Base-by-base conservation (phyloP, 2,329 filamentous ascomycete genomes). In the Coniochaeta sp. region DNA sequence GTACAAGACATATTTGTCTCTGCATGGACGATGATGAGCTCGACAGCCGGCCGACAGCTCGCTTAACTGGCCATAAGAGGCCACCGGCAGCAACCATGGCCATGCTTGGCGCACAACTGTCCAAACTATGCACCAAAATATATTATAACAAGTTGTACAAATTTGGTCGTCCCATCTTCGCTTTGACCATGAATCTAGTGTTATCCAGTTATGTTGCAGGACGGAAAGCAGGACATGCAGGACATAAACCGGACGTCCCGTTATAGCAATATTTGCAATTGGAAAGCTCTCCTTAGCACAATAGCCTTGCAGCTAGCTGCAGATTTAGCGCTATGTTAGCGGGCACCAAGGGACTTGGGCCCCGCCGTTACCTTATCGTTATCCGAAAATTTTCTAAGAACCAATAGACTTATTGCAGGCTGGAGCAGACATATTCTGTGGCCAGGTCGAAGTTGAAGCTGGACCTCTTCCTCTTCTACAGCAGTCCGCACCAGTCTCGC, bases 381-480 rank as follows among this genome's bases (percentile, higher is more conserved):
- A 56, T 56, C 54, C 19, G 30, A 56, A 56, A 56, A 56, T 56
- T 56, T 56, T 56, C 54, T 24, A 22, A 22, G 54, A 24, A 56
- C 34, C 54, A 56, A 56, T 52, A 24, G 47, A 52, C 24, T 30
- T 47, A 19, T 52, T 30, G 54, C 30, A 36, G 30, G 9, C 30
- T 56, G 54, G 30, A 22, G 54, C 30, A 55, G 52, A 55, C 14
- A 34, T 56, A 34, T 56, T 38, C 30, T 34, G 19, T 32, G 16
- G 28, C 2, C 54, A 34, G 38, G 30, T 56, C 36, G 52, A 34
- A 56, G 54, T 26, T 56, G 16, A 4, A 40, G 17, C 38, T 40
- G 16, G 38, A 40, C 38, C 17, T 5, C 30, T 56, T 56, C 54
- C 36, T 22, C 54, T 56, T 52, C 47, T 2, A 17, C 47, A 52